These are phyloP conservation scores for Davidsoniella neocaledoniae DNA, from an alignment of 2,329 filamentous ascomycete species.

Conservation along the genomic window DNA sequence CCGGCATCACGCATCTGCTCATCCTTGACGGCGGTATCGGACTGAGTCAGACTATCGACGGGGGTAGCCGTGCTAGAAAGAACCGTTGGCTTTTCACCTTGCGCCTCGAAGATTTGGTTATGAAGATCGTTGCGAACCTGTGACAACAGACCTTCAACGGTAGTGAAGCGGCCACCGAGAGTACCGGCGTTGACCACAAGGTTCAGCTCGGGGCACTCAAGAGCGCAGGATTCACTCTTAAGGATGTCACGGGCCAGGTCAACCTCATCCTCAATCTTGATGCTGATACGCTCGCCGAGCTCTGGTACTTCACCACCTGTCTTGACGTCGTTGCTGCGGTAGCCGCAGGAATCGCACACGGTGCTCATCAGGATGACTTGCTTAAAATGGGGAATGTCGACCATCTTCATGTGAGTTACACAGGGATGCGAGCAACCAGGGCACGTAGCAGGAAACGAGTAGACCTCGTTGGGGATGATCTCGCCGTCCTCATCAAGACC, in stretches of 20 bases:
- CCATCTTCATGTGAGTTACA: conserved; percentile 95
- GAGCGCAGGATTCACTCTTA: conserved; percentile 81
- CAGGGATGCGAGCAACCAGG: conserved; percentile 78
- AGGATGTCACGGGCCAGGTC: conserved; percentile 87
- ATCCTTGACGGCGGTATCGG: conserved; percentile 35
- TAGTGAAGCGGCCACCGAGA: conserved; percentile 89
- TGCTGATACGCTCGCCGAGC: conserved; percentile 66
- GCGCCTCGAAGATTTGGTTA: conserved; percentile 68
- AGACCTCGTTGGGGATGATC: conserved; percentile 83
- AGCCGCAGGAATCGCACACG: conserved; percentile 78
- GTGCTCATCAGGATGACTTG: conserved; percentile 94
- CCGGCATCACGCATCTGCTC: conserved; percentile 38
- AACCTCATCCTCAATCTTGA: conserved; percentile 48
- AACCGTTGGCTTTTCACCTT: conserved; percentile 16
- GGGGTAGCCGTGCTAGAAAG: conserved; percentile 2
- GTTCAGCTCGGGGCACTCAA: conserved; percentile 74
- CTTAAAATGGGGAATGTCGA: conserved; percentile 95
- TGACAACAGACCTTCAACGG: conserved; percentile 81
- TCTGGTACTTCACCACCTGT: conserved; percentile 85
- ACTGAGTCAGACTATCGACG: not conserved
- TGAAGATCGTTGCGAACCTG: conserved; percentile 84
- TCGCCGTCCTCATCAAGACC: conserved; percentile 43
- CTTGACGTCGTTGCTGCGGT: conserved; percentile 94
- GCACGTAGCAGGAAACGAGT: conserved; percentile 80
- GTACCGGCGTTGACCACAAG: conserved; percentile 85